Conservation (phyloP, 164 flowering plant genomes). For the Vitis rotundifolia region DNA sequence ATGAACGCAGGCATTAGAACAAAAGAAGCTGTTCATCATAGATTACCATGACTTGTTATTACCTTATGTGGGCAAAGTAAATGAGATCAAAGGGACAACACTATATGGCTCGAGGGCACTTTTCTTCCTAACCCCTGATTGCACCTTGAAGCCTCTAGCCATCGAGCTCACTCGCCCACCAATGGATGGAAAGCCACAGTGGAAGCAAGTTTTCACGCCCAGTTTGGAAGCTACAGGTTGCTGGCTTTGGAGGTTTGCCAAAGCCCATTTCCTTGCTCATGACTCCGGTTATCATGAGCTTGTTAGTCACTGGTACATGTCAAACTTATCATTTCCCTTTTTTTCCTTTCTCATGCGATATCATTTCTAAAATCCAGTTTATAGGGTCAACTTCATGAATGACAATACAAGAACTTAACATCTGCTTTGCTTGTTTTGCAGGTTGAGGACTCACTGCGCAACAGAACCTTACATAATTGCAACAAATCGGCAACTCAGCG, state of each 20-base stretch:
- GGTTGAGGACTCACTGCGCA: too few relatives aligned
- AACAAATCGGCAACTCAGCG: slow-evolving; percentile 23
- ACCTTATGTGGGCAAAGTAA: background rate
- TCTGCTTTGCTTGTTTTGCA: too few relatives aligned
- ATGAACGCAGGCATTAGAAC: background rate
- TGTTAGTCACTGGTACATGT: background rate
- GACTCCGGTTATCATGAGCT: background rate
- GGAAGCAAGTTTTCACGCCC: background rate
- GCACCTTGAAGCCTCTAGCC: too few relatives aligned
- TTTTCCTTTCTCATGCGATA: too few relatives aligned
- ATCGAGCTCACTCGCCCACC: background rate
- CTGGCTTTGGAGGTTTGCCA: background rate
- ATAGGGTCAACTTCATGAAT: too few relatives aligned
- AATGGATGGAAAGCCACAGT: background rate
- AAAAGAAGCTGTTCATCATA: background rate
- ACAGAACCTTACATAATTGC: too few relatives aligned
- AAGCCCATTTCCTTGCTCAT: background rate
- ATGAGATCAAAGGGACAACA: background rate
- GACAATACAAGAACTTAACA: too few relatives aligned
- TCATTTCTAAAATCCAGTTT: too few relatives aligned
- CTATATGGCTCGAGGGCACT: background rate
- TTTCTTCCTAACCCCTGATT: background rate
- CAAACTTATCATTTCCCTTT: too few relatives aligned
- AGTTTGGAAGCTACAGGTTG: background rate
- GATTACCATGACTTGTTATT: background rate